These are phyloP conservation scores for Albifimbria verrucaria DNA, from an alignment of 2,329 filamentous ascomycete genomes.

Conservation along the genomic window DNA sequence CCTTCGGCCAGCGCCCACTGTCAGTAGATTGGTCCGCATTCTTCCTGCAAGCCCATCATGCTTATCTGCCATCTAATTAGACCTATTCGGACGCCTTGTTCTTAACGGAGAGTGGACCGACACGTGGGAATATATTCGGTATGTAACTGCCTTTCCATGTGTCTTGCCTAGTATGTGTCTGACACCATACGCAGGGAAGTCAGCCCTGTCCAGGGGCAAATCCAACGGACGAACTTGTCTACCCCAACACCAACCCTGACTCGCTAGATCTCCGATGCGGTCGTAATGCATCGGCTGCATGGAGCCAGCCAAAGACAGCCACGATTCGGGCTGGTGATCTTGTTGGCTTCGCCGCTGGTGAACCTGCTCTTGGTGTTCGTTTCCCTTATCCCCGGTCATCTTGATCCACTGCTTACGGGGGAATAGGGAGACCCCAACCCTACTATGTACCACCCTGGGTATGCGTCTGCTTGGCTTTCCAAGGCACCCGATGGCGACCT, in stretches of 20 bases:
- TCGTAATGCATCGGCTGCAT: conserved; percentile 3
- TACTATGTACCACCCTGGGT: conserved; percentile 8
- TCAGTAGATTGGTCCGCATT: neutral
- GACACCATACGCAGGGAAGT: neutral
- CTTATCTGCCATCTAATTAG: neutral
- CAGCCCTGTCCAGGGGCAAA: neutral
- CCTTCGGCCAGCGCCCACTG: neutral
- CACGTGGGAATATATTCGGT: conserved; percentile 9
- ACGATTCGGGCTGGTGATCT: conserved; percentile 5
- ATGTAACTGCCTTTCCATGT: neutral
- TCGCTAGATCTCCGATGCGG: conserved; percentile 7
- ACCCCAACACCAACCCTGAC: conserved; percentile 1
- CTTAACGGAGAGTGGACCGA: conserved; percentile 4
- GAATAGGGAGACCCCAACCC: neutral
- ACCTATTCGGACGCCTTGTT: conserved; percentile 8
- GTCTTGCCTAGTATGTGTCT: neutral
- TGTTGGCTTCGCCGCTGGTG: conserved; percentile 4
- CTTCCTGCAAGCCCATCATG: neutral
- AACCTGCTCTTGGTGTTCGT: neutral
- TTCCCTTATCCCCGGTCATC: neutral
- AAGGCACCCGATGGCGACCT: conserved; percentile 6
- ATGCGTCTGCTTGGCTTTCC: conserved; percentile 6
- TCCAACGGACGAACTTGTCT: neutral
- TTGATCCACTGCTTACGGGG: neutral
- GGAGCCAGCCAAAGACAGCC: conserved; percentile 5